A percentile compares a stretch with the other conserved stretches of the same genome.
These are phyloP conservation scores for Calycina herbarum DNA, from an alignment of 2,329 filamentous ascomycete genomes.

Conservation along the genomic window DNA sequence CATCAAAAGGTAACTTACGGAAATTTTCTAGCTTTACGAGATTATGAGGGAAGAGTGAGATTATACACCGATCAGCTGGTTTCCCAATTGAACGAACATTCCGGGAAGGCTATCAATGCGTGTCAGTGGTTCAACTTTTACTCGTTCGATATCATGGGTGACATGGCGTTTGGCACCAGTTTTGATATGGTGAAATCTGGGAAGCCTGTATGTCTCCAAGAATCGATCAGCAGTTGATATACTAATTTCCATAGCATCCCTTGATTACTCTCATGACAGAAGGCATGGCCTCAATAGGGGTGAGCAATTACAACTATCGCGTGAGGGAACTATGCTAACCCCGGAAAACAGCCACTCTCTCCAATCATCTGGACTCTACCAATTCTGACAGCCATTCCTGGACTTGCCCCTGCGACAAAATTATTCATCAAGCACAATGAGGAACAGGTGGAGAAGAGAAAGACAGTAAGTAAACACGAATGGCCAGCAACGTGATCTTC, in stretches of 20 bases:
- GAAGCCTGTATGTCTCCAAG: constrained; percentile 8
- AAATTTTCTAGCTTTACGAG: constrained; percentile 23
- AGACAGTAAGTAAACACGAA: constrained; percentile 14
- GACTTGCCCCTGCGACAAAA: constrained; percentile 11
- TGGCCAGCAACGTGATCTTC: not conserved
- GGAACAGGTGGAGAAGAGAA: constrained; percentile 15
- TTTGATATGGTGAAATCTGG: constrained; percentile 30
- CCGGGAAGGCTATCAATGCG: constrained; percentile 26
- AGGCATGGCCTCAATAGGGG: constrained; percentile 3
- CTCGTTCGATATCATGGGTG: constrained; percentile 34
- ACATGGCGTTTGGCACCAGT: constrained; percentile 31
- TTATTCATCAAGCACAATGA: constrained; percentile 15
- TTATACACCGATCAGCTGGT: constrained; percentile 24
- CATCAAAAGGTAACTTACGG: not conserved
- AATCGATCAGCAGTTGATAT: not conserved
- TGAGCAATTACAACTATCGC: not conserved
- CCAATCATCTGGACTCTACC: constrained; percentile 30
- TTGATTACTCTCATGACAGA: constrained; percentile 7
- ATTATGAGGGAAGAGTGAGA: constrained; percentile 29
- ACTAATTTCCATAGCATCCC: not conserved
- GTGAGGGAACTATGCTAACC: not conserved
- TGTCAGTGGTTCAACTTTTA: constrained; percentile 30
- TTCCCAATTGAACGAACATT: constrained; percentile 15
- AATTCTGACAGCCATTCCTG: constrained; percentile 25
- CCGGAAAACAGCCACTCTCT: constrained; percentile 10